Percentiles rank a stretch among this genome's conserved stretches.
These are phyloP conservation scores for Pythium guiyangense DNA, from an alignment of 352 stramenopile species.

Conservation along the genomic window DNA sequence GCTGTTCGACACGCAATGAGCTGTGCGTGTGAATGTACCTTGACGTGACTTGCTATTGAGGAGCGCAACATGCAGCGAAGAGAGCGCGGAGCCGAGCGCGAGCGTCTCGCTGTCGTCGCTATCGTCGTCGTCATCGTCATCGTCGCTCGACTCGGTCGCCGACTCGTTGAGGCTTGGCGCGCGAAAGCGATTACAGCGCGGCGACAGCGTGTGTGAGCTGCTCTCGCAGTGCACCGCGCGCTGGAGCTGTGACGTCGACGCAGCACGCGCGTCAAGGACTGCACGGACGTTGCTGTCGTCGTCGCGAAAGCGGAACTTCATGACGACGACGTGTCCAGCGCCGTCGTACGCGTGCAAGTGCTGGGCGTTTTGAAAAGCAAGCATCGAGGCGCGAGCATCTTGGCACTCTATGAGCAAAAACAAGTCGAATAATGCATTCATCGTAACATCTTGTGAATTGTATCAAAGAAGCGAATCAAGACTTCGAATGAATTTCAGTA, in stretches of 20 bases:
- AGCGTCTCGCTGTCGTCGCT: constrained; percentile 4
- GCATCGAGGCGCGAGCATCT: too few relatives aligned
- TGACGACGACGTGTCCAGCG: too few relatives aligned
- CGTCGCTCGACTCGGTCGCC: constrained; percentile 43
- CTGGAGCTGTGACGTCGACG: background rate
- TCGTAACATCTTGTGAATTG: too few relatives aligned
- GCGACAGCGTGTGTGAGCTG: background rate
- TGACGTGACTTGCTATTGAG: constrained; percentile 21
- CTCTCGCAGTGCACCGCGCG: background rate
- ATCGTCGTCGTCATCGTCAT: constrained; percentile 18
- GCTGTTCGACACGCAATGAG: too few relatives aligned
- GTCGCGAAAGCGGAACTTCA: constrained; percentile 47
- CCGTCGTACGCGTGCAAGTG: too few relatives aligned
- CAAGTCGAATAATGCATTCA: too few relatives aligned
- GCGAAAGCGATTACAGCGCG: constrained; percentile 23
- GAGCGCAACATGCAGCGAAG: constrained; percentile 6
- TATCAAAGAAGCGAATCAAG: background rate
- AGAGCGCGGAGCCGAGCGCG: constrained; percentile 4
- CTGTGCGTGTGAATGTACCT: constrained; percentile 19
- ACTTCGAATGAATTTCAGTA: background rate
- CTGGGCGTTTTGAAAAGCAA: too few relatives aligned
- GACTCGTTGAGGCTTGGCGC: constrained; percentile 40
- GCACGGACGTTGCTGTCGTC: constrained; percentile 17
- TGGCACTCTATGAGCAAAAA: too few relatives aligned
- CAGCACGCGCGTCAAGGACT: background rate